phyloP scores from a whole-genome alignment of 305 asterid species.

The Rubia occidens region DNA sequence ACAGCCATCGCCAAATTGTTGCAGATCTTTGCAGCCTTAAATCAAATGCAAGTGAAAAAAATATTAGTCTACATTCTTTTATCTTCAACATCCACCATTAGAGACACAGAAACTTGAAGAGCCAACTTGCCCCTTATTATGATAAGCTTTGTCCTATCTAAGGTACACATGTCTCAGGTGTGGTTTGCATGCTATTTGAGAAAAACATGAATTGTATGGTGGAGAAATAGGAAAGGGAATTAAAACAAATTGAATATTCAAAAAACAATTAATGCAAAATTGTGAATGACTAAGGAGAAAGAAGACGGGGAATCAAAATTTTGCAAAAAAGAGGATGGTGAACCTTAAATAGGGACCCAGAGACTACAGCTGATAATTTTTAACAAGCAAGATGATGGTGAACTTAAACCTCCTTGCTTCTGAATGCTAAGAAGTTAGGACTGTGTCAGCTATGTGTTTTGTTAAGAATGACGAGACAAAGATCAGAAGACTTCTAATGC shows the following conservation, averaged over 20 bases:
- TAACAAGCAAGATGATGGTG: background rate
- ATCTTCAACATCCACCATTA: conserved; percentile 6
- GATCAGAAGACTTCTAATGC: background rate
- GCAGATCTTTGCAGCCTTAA: conserved; percentile 83
- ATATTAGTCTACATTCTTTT: conserved; percentile 2
- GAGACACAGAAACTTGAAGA: background rate
- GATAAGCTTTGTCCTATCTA: background rate
- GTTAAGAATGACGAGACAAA: background rate
- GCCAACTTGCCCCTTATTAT: background rate
- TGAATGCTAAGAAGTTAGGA: background rate
- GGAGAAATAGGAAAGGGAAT: background rate
- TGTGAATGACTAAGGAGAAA: background rate
- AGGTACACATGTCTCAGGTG: background rate
- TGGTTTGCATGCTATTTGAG: background rate
- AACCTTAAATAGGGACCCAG: background rate
- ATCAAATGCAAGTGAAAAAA: conserved; percentile 6
- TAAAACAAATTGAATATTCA: background rate
- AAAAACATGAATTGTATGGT: background rate
- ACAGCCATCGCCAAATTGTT: conserved; percentile 95
- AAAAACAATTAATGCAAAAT: background rate
- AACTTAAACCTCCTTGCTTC: background rate
- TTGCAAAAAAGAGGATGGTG: background rate
- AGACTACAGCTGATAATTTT: background rate
- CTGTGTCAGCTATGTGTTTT: background rate
- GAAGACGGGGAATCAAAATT: background rate